A percentile compares a stretch with the other conserved stretches of the same genome.
These are phyloP conservation scores for Lipomyces yamadae DNA, from an alignment of 805 yeast species.

Conservation along the genomic window DNA sequence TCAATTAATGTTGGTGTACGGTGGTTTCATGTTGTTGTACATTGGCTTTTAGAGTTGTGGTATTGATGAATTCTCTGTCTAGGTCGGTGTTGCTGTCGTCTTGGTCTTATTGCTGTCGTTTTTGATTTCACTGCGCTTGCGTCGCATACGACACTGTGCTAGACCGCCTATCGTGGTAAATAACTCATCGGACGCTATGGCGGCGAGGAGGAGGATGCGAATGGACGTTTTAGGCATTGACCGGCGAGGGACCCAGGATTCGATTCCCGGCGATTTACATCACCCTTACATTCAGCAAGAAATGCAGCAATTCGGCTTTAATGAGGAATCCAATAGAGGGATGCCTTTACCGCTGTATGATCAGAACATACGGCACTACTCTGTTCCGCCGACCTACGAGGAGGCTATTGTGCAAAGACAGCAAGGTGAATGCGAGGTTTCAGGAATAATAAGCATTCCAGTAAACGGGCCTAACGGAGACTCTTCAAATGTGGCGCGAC, in stretches of 20 bases:
- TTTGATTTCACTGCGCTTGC: background rate
- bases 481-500: background rate
- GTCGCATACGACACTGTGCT: background rate
- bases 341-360: background rate
- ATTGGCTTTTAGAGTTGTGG: background rate
- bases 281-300: background rate
- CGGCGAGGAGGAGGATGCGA: background rate
- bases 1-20: background rate
- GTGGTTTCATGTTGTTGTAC: background rate
- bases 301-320: background rate
- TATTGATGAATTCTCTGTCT: background rate
- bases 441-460: background rate
- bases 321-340: background rate
- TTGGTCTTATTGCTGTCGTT: background rate
- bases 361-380: background rate
- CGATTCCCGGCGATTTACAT: background rate
- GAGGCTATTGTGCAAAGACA: background rate
- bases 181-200: background rate
- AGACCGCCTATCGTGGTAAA: background rate
- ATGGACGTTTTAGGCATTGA: background rate
- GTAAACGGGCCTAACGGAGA: background rate
- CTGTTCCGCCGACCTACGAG: background rate
- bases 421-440: background rate
- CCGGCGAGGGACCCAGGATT: background rate
- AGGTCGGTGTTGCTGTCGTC: background rate